These are phyloP conservation scores for Rehmannia glutinosa DNA, from an alignment of 257 asterid species.

Conservation along the genomic window DNA sequence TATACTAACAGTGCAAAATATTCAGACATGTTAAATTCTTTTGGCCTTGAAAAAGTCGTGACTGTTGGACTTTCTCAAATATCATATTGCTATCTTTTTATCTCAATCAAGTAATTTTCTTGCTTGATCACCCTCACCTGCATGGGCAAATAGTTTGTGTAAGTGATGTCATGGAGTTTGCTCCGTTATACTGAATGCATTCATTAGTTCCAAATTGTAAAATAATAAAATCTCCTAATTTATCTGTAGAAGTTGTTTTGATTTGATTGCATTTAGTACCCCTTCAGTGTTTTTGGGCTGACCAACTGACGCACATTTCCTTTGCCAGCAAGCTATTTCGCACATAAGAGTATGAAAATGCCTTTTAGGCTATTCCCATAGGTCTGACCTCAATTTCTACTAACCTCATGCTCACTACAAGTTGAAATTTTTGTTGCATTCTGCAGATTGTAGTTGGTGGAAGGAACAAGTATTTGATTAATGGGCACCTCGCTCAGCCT, in stretches of 20 bases:
- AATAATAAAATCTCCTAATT: not conserved
- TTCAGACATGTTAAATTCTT: not conserved
- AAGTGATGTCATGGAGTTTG: not conserved
- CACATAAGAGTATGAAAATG: not conserved
- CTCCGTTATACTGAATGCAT: not conserved
- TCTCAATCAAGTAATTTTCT: not conserved
- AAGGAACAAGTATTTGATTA: conserved; percentile 92
- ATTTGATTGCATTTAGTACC: not conserved
- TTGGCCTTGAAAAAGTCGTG: not conserved
- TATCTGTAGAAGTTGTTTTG: not conserved
- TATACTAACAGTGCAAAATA: not conserved
- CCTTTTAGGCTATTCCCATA: not conserved
- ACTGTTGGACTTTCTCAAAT: too few species aligned
- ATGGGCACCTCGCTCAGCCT: conserved; percentile 98
- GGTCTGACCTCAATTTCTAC: not conserved
- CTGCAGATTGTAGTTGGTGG: conserved; percentile 99
- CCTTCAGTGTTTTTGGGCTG: too few species aligned
- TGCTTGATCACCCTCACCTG: not conserved
- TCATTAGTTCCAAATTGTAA: not conserved
- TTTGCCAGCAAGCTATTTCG: too few species aligned
- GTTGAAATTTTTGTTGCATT: conserved; percentile 10
- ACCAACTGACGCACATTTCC: too few species aligned
- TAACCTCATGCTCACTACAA: not conserved
- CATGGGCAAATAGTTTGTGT: not conserved
- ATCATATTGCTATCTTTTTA: too few species aligned